These are phyloP conservation scores for Phaeosphaeriaceae sp. DNA, from an alignment of 2,329 filamentous ascomycete species.

Conservation along the genomic window DNA sequence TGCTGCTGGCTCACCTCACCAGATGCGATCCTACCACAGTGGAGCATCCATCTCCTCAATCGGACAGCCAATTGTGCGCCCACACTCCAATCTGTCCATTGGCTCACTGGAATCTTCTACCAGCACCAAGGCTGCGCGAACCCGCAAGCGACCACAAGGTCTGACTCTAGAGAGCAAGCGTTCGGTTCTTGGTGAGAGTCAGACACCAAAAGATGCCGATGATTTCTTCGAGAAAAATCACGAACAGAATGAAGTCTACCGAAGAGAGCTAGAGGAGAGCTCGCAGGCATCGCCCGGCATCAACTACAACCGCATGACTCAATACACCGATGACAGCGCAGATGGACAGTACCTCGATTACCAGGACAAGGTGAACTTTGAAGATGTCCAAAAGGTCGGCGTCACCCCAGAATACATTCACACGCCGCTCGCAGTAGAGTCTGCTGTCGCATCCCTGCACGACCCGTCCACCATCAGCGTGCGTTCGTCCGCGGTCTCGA, in stretches of 20 bases:
- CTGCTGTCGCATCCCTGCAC: slow-evolving; percentile 87
- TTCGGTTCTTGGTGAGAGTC: slow-evolving; percentile 53
- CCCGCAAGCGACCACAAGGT: slow-evolving; percentile 61
- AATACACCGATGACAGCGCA: slow-evolving; percentile 64
- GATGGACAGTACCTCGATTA: slow-evolving; percentile 63
- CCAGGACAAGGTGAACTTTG: slow-evolving; percentile 62
- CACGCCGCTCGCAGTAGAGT: slow-evolving; percentile 78
- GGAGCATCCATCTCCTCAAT: slow-evolving; percentile 66
- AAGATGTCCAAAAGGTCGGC: slow-evolving; percentile 74
- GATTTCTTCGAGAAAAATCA: slow-evolving; percentile 63
- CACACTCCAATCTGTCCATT: slow-evolving; percentile 66
- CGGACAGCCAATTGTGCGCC: slow-evolving; percentile 63
- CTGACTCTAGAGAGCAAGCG: slow-evolving; percentile 60
- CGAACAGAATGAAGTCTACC: slow-evolving; percentile 67
- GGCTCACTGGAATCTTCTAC: slow-evolving; percentile 65
- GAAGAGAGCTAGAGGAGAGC: slow-evolving; percentile 54
- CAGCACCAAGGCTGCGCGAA: slow-evolving; percentile 64
- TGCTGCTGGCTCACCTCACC: slow-evolving; percentile 51
- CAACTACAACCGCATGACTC: slow-evolving; percentile 61
- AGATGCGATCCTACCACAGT: slow-evolving; percentile 55
- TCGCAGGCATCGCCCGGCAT: slow-evolving; percentile 55
- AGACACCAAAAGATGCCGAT: slow-evolving; percentile 52
- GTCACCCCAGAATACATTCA: slow-evolving; percentile 81
- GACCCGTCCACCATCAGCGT: slow-evolving; percentile 78
- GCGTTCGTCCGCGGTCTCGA: slow-evolving; percentile 43